Evolutionary conservation across 495 filamentous ascomycete species (phyloP).

Genomic region (Penicillium canescens): DNA sequence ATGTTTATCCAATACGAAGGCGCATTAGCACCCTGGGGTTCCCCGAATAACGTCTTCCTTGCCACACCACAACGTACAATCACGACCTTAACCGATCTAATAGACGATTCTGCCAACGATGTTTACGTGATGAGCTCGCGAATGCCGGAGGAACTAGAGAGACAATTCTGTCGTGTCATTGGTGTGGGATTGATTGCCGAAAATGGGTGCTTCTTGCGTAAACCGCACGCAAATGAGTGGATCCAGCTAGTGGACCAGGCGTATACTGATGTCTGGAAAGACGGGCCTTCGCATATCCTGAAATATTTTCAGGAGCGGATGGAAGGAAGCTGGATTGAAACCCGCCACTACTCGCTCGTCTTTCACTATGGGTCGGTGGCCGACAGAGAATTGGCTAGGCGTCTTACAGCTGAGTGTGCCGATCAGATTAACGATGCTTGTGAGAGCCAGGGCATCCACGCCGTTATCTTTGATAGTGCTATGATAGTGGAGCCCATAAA

Average conservation of each 20-base stretch:
- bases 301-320: constrained; percentile 86
- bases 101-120: constrained; percentile 74
- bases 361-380: constrained; percentile 85
- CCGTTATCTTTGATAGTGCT: constrained; percentile 73
- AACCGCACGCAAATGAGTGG: constrained; percentile 68
- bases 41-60: constrained; percentile 76
- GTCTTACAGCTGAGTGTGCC: constrained; percentile 84
- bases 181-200: constrained; percentile 86
- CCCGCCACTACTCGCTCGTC: constrained; percentile 79
- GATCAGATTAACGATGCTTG: constrained; percentile 93
- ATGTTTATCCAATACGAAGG: constrained; percentile 93
- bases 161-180: constrained; percentile 74
- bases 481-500: constrained; percentile 77
- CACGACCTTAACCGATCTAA: constrained; percentile 74
- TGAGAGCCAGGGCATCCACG: constrained; percentile 76
- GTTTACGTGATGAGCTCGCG: constrained; percentile 94
- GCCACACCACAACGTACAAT: constrained; percentile 81
- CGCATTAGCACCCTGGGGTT: constrained; percentile 81
- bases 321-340: constrained; percentile 82
- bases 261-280: constrained; percentile 72
- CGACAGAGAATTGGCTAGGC: constrained; percentile 65
- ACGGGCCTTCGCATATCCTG: constrained; percentile 70
- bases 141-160: constrained; percentile 82
- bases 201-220: constrained; percentile 85
- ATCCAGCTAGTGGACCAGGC: constrained; percentile 68